Conservation (phyloP, 352 stramenopile species). For the Globisporangium orthogonon region DNA sequence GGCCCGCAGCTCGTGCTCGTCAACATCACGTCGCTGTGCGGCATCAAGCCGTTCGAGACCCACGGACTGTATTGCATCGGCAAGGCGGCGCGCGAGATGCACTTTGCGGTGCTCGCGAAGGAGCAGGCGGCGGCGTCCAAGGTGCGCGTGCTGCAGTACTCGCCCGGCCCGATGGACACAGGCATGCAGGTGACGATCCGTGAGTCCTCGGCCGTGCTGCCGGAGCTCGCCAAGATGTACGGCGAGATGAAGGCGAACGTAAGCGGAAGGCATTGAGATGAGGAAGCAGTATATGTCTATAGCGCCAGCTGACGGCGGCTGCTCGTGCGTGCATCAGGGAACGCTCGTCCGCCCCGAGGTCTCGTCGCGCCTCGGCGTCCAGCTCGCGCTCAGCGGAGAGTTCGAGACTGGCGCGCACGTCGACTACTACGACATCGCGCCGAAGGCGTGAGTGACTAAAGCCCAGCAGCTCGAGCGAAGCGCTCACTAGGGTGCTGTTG, state of each 20-base stretch:
- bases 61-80: constrained; percentile 79
- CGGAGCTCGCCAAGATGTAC: constrained; percentile 36
- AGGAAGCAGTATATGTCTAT: too few species aligned
- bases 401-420: constrained; percentile 63
- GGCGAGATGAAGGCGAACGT: constrained; percentile 37
- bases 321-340: constrained; percentile 13
- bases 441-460: background rate
- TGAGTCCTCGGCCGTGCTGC: constrained; percentile 33
- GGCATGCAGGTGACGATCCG: constrained; percentile 76
- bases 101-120: constrained; percentile 54
- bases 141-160: constrained; percentile 77
- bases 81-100: constrained; percentile 88
- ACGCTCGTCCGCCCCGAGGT: constrained; percentile 39
- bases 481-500: too few species aligned
- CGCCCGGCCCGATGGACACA: constrained; percentile 84
- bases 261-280: background rate
- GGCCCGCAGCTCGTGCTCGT: constrained; percentile 35
- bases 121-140: constrained; percentile 35
- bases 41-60: constrained; percentile 72
- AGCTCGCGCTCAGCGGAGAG: constrained; percentile 35
- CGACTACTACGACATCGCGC: constrained; percentile 63
- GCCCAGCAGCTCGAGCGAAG: background rate
- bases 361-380: constrained; percentile 58
- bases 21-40: constrained; percentile 85
- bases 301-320: background rate